Conservation (phyloP, 345 rosid species). For the Atalantia buxifolia region DNA sequence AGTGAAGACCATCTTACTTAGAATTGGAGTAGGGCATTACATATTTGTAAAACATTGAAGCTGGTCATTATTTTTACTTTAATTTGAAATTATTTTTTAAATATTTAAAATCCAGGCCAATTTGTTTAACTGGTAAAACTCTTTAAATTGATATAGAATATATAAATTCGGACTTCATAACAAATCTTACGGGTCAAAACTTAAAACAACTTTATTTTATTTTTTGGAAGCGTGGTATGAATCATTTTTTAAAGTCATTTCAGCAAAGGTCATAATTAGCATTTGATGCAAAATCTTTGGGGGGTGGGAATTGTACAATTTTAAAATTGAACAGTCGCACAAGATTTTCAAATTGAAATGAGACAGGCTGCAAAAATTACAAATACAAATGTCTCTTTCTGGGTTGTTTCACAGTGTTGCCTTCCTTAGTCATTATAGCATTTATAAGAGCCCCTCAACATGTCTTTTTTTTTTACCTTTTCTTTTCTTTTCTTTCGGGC, state of each 20-base stretch:
- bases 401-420: background rate
- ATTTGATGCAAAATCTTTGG: background rate
- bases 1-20: no score
- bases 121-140: no score
- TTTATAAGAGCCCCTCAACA: conserved; percentile 9
- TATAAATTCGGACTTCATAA: no score
- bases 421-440: background rate
- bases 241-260: background rate
- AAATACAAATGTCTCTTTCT: background rate
- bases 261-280: background rate
- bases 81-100: no score
- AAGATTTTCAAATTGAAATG: background rate
- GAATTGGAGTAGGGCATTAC: background rate
- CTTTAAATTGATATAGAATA: no score
- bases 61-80: background rate
- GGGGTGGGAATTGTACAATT: background rate
- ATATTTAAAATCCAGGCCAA: no score
- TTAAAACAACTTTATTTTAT: no score
- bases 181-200: no score
- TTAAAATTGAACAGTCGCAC: background rate
- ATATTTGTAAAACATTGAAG: background rate
- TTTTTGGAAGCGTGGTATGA: background rate
- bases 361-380: background rate
- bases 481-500: background rate
- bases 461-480: no score